These are phyloP conservation scores for Dothideomycetes sp. DNA, from an alignment of 2,329 filamentous ascomycete genomes.

Conservation along the genomic window DNA sequence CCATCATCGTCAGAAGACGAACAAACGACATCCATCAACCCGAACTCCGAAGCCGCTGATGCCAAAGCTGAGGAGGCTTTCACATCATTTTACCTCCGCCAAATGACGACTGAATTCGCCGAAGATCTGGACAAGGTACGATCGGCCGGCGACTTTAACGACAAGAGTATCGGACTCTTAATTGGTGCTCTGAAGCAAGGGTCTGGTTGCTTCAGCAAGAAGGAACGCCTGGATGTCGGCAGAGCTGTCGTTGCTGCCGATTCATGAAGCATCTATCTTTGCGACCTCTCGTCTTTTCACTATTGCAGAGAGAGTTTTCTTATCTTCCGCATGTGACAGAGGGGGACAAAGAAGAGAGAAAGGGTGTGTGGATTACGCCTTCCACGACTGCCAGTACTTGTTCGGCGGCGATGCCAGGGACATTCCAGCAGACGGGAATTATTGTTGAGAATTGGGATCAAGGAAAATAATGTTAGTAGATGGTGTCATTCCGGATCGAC, in stretches of 20 bases:
- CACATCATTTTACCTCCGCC: slow-evolving; percentile 59
- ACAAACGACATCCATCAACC: not conserved
- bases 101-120: slow-evolving; percentile 59
- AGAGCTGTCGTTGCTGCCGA: slow-evolving; percentile 7
- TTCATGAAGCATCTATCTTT: no score
- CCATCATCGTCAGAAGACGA: slow-evolving; percentile 7
- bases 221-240: slow-evolving; percentile 39
- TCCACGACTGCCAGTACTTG: no score
- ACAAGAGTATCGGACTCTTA: slow-evolving; percentile 52
- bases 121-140: slow-evolving; percentile 66
- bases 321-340: no score
- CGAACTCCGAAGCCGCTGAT: not conserved
- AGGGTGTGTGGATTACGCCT: no score
- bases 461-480: no score
- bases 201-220: slow-evolving; percentile 49
- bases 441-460: no score
- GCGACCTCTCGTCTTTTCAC: no score
- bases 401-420: no score
- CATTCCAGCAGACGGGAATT: no score
- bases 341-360: no score
- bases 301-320: no score
- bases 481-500: no score
- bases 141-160: slow-evolving; percentile 61
- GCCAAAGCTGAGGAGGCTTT: slow-evolving; percentile 35
- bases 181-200: slow-evolving; percentile 62